Evolutionary conservation across 176 grass and related monocot species (phyloP), one percentile per base, ranked within the genome.

Genomic region (Chloris gayana): DNA sequence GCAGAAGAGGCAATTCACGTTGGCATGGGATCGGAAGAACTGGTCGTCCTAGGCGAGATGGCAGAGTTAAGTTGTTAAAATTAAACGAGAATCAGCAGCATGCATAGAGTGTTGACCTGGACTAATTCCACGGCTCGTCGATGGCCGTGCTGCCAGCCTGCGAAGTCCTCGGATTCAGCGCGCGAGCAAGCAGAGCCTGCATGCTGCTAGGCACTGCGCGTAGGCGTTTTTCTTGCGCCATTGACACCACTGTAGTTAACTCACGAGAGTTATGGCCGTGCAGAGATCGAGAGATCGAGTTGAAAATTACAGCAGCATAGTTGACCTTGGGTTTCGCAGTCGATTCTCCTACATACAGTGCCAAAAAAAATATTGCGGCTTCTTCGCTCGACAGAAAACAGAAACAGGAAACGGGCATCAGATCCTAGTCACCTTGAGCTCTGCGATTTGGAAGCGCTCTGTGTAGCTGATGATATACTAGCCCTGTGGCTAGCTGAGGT

Each of bases 321-420:
- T 42, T 80, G 75, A 78, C 86, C 79, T 72, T 19, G 65, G 56
- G 51, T 13, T 67, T 6, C 35, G 68, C 9, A 42, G 59, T 72
- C 67, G 74, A 78, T 78, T 71, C 56, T 85, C 24, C 42, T 30
- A 65, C 18, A 30, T 33, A 56, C 47, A 45, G 14, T 33, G 61
- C 18, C 33, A 32, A 39, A 25, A 32, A n/a, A 83, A 56, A 39
- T 25, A 64, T 69, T 69, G 19, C 53, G 2, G 10, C 19, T 67
- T 15, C 12, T 67, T 15, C 12, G 1, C 18, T 19, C 0, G 24
- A 24, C 44, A 33, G n/a, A 64, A 8, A 22, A 82, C 19, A 54
- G 47, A 72, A 82, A 74, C 70, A 74, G 60, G 41, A 54, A 30
- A 51, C 77, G 51, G 51, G 69, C 41, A 57, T 21, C 58, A 64